Evolutionary conservation across 2,329 filamentous ascomycete species (phyloP).

Genomic region (Davidsoniella neocaledoniae): DNA sequence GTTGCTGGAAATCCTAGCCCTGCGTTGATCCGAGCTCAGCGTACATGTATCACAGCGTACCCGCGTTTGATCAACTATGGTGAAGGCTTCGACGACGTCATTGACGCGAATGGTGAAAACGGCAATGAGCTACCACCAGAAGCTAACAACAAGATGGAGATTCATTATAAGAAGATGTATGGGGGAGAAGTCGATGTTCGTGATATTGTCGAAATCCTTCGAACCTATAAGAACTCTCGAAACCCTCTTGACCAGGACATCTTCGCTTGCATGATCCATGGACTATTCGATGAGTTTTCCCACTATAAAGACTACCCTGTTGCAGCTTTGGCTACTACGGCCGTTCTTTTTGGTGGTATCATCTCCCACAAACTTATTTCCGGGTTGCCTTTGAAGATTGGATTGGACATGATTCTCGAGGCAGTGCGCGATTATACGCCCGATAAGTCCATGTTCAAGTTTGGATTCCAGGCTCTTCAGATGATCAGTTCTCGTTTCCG

Average conservation of each 20-base stretch:
- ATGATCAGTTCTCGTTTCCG: slow-evolving; percentile 68
- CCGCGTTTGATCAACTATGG: slow-evolving; percentile 93
- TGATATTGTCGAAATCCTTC: slow-evolving; percentile 68
- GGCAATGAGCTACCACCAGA: slow-evolving; percentile 66
- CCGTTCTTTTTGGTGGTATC: slow-evolving; percentile 89
- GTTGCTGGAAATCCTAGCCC: slow-evolving; percentile 40
- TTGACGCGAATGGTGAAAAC: slow-evolving; percentile 66
- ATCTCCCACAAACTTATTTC: slow-evolving; percentile 88
- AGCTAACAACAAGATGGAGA: slow-evolving; percentile 85
- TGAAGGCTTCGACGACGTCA: slow-evolving; percentile 78
- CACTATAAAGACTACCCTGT: slow-evolving; percentile 92
- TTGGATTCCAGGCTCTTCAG: slow-evolving; percentile 85
- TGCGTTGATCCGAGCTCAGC: slow-evolving; percentile 65
- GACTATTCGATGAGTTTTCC: slow-evolving; percentile 89
- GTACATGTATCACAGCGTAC: slow-evolving; percentile 80
- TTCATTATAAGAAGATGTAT: slow-evolving; percentile 97
- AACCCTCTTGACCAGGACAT: slow-evolving; percentile 79
- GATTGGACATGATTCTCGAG: slow-evolving; percentile 95
- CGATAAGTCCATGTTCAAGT: slow-evolving; percentile 92
- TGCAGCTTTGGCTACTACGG: slow-evolving; percentile 89
- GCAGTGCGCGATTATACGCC: slow-evolving; percentile 72
- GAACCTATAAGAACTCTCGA: slow-evolving; percentile 73
- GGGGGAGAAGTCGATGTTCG: slow-evolving; percentile 75
- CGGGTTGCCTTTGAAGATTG: slow-evolving; percentile 78
- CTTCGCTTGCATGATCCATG: slow-evolving; percentile 97